These are phyloP conservation scores for Hypoxylon lienhwacheense DNA, from an alignment of 495 filamentous ascomycete genomes.

Conservation along the genomic window DNA sequence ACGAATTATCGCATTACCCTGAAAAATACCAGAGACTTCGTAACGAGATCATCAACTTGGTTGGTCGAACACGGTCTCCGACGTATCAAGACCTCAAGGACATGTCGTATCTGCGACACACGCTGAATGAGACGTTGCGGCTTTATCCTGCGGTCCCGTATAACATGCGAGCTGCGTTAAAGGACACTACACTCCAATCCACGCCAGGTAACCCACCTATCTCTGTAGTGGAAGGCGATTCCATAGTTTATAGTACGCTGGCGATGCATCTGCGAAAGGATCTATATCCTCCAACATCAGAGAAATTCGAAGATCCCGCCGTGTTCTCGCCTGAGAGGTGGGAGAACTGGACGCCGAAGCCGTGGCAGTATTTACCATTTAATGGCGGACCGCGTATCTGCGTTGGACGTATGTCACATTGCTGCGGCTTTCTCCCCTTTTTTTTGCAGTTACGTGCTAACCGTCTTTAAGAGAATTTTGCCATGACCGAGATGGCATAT, in stretches of 20 bases:
- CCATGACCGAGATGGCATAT: slow-evolving; percentile 58
- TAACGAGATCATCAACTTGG: slow-evolving; percentile 40
- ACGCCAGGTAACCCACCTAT: slow-evolving; percentile 45
- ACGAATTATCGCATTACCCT: slow-evolving; percentile 53
- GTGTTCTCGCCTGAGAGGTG: slow-evolving; percentile 60
- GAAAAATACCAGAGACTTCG: slow-evolving; percentile 51
- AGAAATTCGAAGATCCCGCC: slow-evolving; percentile 50
- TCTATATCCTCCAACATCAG: slow-evolving; percentile 47
- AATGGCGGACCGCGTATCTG: slow-evolving; percentile 62
- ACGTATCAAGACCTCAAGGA: slow-evolving; percentile 47
- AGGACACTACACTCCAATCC: slow-evolving; percentile 49
- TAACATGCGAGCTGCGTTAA: slow-evolving; percentile 50
- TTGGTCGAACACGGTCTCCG: slow-evolving; percentile 37
- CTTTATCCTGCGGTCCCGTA: slow-evolving; percentile 56
- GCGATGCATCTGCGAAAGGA: slow-evolving; percentile 58
- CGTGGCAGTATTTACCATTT: slow-evolving; percentile 65
- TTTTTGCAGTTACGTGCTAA: background rate
- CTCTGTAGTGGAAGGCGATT: slow-evolving; percentile 41
- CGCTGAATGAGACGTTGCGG: slow-evolving; percentile 52
- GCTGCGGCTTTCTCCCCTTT: background rate
- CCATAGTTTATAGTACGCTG: slow-evolving; percentile 48
- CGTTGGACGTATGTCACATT: slow-evolving; percentile 36
- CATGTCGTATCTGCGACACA: slow-evolving; percentile 45
- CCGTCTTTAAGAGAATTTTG: slow-evolving; percentile 47
- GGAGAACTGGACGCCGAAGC: slow-evolving; percentile 54